Conservation (phyloP, 129 eudicot genomes). For the Flaveria bidentis region DNA sequence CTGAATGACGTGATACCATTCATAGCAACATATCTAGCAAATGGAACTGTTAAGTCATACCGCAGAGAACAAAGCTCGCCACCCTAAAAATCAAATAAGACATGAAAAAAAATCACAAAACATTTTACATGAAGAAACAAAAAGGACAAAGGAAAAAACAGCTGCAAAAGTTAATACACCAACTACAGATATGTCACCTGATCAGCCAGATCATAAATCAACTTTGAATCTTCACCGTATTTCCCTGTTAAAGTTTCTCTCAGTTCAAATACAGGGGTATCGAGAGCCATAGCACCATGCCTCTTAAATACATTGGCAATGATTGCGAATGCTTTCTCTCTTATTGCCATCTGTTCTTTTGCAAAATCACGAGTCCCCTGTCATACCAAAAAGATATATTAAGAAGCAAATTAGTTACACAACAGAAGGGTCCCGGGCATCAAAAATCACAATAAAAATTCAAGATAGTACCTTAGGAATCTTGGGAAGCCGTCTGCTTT, state of each 20-base stretch:
- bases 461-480: slow-evolving; percentile 64
- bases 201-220: slow-evolving; percentile 93
- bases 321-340: slow-evolving; percentile 80
- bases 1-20: slow-evolving; percentile 76
- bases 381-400: slow-evolving; percentile 1
- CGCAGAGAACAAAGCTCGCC: slow-evolving; percentile 97
- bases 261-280: slow-evolving; percentile 93
- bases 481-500: slow-evolving; percentile 92
- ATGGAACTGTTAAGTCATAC: slow-evolving; percentile 94
- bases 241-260: slow-evolving; percentile 92
- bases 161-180: neutral
- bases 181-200: slow-evolving; percentile 51
- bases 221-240: slow-evolving; percentile 94
- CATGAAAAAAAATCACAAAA: neutral
- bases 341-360: slow-evolving; percentile 83
- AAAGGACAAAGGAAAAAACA: neutral
- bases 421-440: neutral
- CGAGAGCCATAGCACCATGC: slow-evolving; percentile 95
- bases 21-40: slow-evolving; percentile 95
- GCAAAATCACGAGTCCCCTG: slow-evolving; percentile 99
- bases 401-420: neutral
- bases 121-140: neutral
- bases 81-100: slow-evolving; percentile 55
- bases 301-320: slow-evolving; percentile 67
- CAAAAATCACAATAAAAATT: neutral